Evolutionary conservation across 257 asterid genomes (phyloP).

Genomic region (Solanum paucissectum): DNA sequence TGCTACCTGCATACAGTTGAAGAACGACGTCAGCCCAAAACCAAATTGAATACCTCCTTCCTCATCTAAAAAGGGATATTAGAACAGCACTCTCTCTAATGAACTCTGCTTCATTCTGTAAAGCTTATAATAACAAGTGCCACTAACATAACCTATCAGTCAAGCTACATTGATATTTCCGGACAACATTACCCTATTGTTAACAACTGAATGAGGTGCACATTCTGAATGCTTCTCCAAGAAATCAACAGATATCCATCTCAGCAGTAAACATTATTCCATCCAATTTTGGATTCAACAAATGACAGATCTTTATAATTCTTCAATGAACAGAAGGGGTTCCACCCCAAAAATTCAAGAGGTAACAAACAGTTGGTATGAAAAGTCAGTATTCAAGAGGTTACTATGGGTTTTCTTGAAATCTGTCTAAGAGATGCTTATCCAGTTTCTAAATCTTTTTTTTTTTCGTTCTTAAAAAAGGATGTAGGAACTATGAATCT

Average conservation of each 20-base stretch:
- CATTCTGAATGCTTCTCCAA: neutral
- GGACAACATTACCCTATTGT: neutral
- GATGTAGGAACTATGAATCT: too few relatives aligned
- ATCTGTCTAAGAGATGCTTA: neutral
- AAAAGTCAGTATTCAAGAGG: neutral
- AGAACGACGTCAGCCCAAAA: neutral
- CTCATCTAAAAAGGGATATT: neutral
- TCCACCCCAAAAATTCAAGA: neutral
- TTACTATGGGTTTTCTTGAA: neutral
- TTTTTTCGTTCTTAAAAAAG: too few relatives aligned
- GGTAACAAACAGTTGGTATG: neutral
- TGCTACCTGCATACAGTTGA: constrained; percentile 45
- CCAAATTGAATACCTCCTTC: neutral
- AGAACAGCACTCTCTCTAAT: neutral
- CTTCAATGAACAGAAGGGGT: neutral
- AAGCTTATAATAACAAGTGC: neutral
- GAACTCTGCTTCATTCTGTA: neutral
- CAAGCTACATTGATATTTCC: neutral
- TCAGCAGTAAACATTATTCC: neutral
- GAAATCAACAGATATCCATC: neutral
- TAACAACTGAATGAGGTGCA: neutral
- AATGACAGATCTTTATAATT: neutral
- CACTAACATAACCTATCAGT: neutral
- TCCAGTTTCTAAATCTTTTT: neutral
- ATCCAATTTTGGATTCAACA: neutral